Evolutionary conservation across 2,329 filamentous ascomycete species (phyloP), one percentile per base, ranked within the genome.

Genomic region (Erysiphe pulchra): DNA sequence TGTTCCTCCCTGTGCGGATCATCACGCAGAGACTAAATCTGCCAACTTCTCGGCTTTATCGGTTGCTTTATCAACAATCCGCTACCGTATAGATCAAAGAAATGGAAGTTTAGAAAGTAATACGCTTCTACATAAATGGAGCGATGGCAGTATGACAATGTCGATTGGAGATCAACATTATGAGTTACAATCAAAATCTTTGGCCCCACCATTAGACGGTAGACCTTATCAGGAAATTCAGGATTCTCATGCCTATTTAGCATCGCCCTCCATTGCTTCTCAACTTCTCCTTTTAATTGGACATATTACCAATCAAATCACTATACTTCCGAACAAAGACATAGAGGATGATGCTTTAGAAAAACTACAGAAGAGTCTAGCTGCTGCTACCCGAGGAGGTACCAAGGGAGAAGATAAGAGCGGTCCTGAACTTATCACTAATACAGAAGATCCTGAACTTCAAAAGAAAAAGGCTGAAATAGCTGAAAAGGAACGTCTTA

Each of bases 141-240:
- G 76, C 49, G 81, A 87, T 55, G 81, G 81, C 28, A 83, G 77
- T 4, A 64, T 82, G 14, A 85, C 80, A 11, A 64, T 87, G 20
- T 73, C 78, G n/a, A 66, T 86, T 20, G 81, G 80, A 13, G 75
- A 73, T 48, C 74, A 77, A 50, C 80, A 86, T 55, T 86, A 78
- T 63, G 78, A 84, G 55, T 69, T 86, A 41, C 69, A 75, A 50
- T 75, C 71, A 53, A 84, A 82, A 60, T 62, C 67, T 20, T 70
- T 85, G 42, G 79, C 78, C 1, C 77, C 79, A 1, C 63, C 62
- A 12, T 62, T 66, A 42, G 54, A 54, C 28, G 51, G 42, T 54
- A 71, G 75, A 54, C 65, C 70, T 2, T 80, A 80, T 63, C 65
- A 75, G 49, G 71, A 77, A 53, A 65, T 73, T 28, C 70, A 77